A percentile compares a stretch with the other conserved stretches of the same genome.
Evolutionary conservation across 345 rosid genomes (phyloP).

Genomic region (Aegle marmelos): DNA sequence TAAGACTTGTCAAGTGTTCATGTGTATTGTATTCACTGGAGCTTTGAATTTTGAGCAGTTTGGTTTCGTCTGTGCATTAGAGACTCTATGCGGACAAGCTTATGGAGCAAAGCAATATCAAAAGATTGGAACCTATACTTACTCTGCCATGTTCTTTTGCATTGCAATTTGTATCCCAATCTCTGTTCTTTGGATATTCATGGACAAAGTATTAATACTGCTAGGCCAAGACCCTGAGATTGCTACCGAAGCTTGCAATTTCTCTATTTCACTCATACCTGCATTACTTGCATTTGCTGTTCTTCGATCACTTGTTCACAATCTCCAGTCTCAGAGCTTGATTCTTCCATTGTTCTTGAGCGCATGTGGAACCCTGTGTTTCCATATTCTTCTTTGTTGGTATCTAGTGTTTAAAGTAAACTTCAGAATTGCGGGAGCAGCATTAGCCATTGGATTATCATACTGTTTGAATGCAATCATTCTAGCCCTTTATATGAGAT

Average conservation of each 20-base stretch:
- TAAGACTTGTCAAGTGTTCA: background rate
- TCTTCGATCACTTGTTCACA: constrained; percentile 40
- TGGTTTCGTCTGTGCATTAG: constrained; percentile 58
- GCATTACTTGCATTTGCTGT: constrained; percentile 40
- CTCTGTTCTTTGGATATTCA: constrained; percentile 37
- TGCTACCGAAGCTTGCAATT: constrained; percentile 37
- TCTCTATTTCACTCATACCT: constrained; percentile 42
- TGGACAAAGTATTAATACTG: constrained; percentile 38
- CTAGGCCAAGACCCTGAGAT: constrained; percentile 44
- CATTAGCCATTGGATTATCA: constrained; percentile 34
- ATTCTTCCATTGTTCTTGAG: constrained; percentile 39
- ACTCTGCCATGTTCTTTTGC: constrained; percentile 32
- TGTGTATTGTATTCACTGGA: background rate
- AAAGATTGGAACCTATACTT: constrained; percentile 41
- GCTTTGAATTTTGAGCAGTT: constrained; percentile 16
- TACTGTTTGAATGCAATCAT: constrained; percentile 40
- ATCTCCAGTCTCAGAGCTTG: constrained; percentile 45
- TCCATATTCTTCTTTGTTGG: constrained; percentile 49
- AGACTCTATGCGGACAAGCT: constrained; percentile 69
- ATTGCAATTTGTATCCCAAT: constrained; percentile 34
- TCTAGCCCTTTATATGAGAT: constrained; percentile 33
- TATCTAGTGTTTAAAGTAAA: constrained; percentile 32
- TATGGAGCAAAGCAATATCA: constrained; percentile 56
- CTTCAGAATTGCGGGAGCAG: constrained; percentile 38
- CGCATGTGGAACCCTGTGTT: constrained; percentile 31